Base-by-base conservation (phyloP, 257 asterid genomes). In the Primulina huaijiensis region DNA sequence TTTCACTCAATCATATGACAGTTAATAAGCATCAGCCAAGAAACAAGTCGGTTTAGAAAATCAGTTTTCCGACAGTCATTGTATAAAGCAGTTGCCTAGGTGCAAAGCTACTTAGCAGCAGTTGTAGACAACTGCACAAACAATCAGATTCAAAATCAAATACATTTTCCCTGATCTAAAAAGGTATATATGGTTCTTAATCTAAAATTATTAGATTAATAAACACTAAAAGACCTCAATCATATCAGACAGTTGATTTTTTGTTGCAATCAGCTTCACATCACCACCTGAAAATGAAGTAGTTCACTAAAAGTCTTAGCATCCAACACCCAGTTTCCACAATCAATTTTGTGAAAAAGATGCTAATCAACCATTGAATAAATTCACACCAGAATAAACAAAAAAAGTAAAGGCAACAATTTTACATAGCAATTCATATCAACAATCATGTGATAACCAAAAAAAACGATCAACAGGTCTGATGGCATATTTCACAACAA, bases 251-350 rank as follows among this genome's bases (percentile, higher is more conserved):
- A 21, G 79, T 72, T 79, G 83, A 52, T 84, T 85, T 79, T 81
- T 90, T 68, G 80, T 73, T 37, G 88, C 9, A 76, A 88, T 85
- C 82, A 75, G 82, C 90, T 87, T 88, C 84, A 87, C 83, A 81
- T 86, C 92, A 74, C 90, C 90, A 84, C 93, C 96, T 83, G 88
- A 95, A 87, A 75, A 84, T 70, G 85, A 78, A 88, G 81, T 74
- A 71, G 62, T 73, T 73, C 72, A 73, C 93, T 69, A 80, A 67
- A 70, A 69, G 70, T 76, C 82, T 69, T 76, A 72, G 70, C 77
- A 77, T 71, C 68, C 80, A 79, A 50, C 75, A 75, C 40, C 70
- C 35, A 55, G 64, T 65, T 65, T 43, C 75, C 64, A 50, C 72
- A 72, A 63, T 12, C 62, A 40, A 35, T 68, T 62, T 62, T 72